Conservation (phyloP, 371 early-diverging fungal genomes). For the Mucor circinelloides region DNA sequence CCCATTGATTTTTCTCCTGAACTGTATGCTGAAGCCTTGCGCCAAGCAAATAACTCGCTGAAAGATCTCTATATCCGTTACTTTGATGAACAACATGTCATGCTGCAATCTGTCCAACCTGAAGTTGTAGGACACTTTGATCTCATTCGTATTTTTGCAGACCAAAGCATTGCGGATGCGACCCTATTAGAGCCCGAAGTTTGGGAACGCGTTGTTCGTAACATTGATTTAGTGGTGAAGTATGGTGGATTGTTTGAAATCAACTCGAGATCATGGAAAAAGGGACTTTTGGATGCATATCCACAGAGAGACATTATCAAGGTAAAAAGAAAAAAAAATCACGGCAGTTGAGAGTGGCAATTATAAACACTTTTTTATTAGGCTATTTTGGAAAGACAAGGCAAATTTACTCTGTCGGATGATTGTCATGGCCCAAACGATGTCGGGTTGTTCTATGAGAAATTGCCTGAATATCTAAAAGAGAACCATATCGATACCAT, state of each 20-base stretch:
- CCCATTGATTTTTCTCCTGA: constrained; percentile 86
- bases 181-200: constrained; percentile 36
- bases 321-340: constrained; percentile 50
- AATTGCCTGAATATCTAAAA: constrained; percentile 54
- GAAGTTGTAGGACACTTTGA: constrained; percentile 95
- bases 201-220: constrained; percentile 72
- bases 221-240: constrained; percentile 75
- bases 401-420: constrained; percentile 86
- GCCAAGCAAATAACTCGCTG: constrained; percentile 18
- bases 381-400: constrained; percentile 67
- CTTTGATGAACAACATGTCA: constrained; percentile 85
- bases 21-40: constrained; percentile 55
- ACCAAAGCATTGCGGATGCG: constrained; percentile 27
- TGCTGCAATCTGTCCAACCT: constrained; percentile 73
- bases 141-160: constrained; percentile 83
- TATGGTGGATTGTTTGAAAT: constrained; percentile 93
- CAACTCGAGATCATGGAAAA: constrained; percentile 92
- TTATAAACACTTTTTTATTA: constrained; percentile 18
- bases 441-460: constrained; percentile 83
- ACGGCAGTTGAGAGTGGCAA: background rate
- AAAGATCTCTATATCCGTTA: constrained; percentile 67
- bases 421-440: constrained; percentile 91
- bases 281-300: constrained; percentile 83
- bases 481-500: constrained; percentile 51
- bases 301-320: constrained; percentile 82